phyloP scores from a whole-genome alignment of 345 rosid genomes.

The Rhodomyrtus tomentosa region DNA sequence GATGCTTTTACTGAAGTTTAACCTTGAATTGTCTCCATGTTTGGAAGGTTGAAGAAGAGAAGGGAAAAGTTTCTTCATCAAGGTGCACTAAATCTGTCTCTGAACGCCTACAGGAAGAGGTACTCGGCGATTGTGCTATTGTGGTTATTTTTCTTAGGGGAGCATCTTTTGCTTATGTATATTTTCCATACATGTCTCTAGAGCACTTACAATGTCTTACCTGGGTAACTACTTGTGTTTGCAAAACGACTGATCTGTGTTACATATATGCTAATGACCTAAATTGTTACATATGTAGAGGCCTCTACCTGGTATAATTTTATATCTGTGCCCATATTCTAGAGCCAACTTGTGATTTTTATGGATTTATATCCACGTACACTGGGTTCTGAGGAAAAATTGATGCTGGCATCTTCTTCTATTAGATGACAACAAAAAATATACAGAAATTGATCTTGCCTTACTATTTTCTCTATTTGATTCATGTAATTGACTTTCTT shows the following conservation, averaged over 20 bases:
- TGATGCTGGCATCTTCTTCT: neutral
- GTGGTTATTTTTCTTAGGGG: neutral
- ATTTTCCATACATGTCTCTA: neutral
- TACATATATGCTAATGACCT: neutral
- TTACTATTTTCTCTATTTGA: neutral
- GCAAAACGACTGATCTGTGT: neutral
- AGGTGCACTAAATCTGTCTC: slow-evolving; percentile 42
- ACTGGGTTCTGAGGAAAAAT: neutral
- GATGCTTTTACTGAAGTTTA: neutral
- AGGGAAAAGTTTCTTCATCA: slow-evolving; percentile 47
- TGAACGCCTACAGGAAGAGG: slow-evolving; percentile 85
- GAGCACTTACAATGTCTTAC: neutral
- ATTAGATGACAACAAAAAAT: neutral
- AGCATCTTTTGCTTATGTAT: neutral
- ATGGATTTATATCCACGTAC: neutral
- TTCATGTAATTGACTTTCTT: neutral
- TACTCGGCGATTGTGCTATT: slow-evolving; percentile 8
- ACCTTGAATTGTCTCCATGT: neutral
- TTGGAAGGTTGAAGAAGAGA: slow-evolving; percentile 64
- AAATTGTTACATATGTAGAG: neutral
- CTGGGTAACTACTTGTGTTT: neutral
- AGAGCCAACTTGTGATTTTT: neutral
- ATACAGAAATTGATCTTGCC: neutral
- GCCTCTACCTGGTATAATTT: neutral
- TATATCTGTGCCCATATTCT: neutral